A percentile compares a stretch with the other conserved stretches of the same genome.
Evolutionary conservation across 1,139 yeast species (phyloP).

Genomic region (Suhomyces chickasaworum): DNA sequence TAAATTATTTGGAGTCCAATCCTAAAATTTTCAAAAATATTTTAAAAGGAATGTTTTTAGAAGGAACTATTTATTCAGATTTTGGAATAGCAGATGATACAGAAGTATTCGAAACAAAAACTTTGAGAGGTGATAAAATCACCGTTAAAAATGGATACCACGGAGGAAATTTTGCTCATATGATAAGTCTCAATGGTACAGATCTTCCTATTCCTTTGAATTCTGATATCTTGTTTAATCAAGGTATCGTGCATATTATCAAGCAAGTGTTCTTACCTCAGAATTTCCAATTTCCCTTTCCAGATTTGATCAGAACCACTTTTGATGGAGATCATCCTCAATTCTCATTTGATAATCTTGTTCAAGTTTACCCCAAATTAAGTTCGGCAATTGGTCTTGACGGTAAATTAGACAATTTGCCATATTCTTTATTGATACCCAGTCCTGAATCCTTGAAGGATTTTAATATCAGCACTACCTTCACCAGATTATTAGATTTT

Average conservation of each 20-base stretch:
- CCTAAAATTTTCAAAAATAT: conserved; percentile 51
- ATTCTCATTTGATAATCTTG: conserved; percentile 49
- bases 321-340: conserved; percentile 45
- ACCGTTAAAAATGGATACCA: conserved; percentile 22
- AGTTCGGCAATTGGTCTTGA: conserved; percentile 21
- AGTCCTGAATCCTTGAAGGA: conserved; percentile 56
- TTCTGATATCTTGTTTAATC: conserved; percentile 72
- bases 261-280: conserved; percentile 60
- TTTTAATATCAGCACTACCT: conserved; percentile 52
- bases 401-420: conserved; percentile 24
- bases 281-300: conserved; percentile 53
- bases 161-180: conserved; percentile 30
- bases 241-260: conserved; percentile 84
- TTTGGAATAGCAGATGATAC: conserved; percentile 34
- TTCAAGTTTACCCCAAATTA: conserved; percentile 40
- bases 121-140: conserved; percentile 42
- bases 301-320: conserved; percentile 54
- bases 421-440: conserved; percentile 77
- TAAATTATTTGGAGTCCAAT: conserved; percentile 59
- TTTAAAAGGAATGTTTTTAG: conserved; percentile 60
- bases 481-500: conserved; percentile 52
- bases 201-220: conserved; percentile 39
- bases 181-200: conserved; percentile 32
- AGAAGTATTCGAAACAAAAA: conserved; percentile 25
- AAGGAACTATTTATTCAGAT: conserved; percentile 71